Conservation (phyloP, 768 basidiomycete species). For the Paxillus involutus region DNA sequence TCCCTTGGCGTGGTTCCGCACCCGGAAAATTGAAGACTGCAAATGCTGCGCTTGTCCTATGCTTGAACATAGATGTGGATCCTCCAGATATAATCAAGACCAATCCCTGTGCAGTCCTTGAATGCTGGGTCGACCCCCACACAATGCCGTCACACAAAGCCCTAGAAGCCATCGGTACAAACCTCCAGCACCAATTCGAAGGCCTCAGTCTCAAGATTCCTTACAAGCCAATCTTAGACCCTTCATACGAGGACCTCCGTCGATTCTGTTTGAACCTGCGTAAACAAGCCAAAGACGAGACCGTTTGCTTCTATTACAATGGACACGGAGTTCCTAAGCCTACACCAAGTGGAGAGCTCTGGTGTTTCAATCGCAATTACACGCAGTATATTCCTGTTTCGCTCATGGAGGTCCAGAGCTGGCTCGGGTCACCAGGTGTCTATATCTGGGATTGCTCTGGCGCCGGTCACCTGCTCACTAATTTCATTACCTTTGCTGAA, state of each 20-base stretch:
- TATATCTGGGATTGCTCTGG: conserved; percentile 99
- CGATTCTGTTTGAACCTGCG: conserved; percentile 82
- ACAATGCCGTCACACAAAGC: conserved; percentile 92
- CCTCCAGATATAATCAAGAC: conserved; percentile 98
- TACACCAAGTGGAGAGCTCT: conserved; percentile 92
- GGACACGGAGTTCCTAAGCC: conserved; percentile 98
- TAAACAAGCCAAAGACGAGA: conserved; percentile 89
- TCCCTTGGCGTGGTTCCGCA: conserved; percentile 77
- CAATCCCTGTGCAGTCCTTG: conserved; percentile 89
- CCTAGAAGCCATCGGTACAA: conserved; percentile 88
- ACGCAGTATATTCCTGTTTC: conserved; percentile 99
- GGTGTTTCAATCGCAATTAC: conserved; percentile 97
- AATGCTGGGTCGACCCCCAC: conserved; percentile 97
- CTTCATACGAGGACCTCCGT: conserved; percentile 90
- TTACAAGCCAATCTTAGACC: conserved; percentile 94
- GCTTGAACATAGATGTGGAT: conserved; percentile 96
- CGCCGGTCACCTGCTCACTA: conserved; percentile 90
- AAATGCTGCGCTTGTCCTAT: conserved; percentile 85
- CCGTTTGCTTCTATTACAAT: conserved; percentile 96
- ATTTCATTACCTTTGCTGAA: conserved; percentile 82
- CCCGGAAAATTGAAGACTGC: conserved; percentile 90
- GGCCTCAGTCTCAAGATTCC: conserved; percentile 91
- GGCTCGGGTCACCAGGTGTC: conserved; percentile 93
- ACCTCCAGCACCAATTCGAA: conserved; percentile 94
- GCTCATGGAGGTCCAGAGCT: conserved; percentile 87